Conservation (phyloP, 1,284 basidiomycete species). For the Leccinum holopus region DNA sequence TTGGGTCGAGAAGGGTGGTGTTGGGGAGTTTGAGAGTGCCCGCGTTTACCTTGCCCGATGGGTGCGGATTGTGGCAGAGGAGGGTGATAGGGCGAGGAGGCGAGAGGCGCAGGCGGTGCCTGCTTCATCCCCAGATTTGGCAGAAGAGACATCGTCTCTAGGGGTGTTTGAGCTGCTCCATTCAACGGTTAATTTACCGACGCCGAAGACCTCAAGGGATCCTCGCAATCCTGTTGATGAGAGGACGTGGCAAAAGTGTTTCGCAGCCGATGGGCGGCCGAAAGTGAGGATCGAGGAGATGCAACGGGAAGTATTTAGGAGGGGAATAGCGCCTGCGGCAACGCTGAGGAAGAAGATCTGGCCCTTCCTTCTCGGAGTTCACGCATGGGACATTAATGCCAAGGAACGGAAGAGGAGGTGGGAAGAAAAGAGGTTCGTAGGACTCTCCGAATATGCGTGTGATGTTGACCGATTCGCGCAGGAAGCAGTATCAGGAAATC, state of each 20-base stretch:
- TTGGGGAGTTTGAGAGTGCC: slow-evolving; percentile 93
- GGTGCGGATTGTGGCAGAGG: slow-evolving; percentile 95
- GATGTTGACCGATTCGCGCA: slow-evolving; percentile 33
- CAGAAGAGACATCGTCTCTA: slow-evolving; percentile 69
- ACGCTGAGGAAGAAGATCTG: slow-evolving; percentile 72
- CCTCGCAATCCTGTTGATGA: slow-evolving; percentile 71
- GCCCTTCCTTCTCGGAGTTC: slow-evolving; percentile 88
- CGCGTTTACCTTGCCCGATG: slow-evolving; percentile 95
- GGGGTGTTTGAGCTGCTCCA: slow-evolving; percentile 90
- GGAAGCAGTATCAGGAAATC: slow-evolving; percentile 64
- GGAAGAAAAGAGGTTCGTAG: slow-evolving; percentile 61
- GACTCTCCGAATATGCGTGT: slow-evolving; percentile 3
- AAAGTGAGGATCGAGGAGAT: slow-evolving; percentile 67
- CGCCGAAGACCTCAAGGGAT: slow-evolving; percentile 71
- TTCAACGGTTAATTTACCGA: slow-evolving; percentile 72
- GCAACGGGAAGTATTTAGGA: slow-evolving; percentile 71
- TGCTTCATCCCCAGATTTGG: slow-evolving; percentile 44
- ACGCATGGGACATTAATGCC: slow-evolving; percentile 71
- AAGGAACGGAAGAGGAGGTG: slow-evolving; percentile 56
- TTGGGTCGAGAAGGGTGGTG: slow-evolving; percentile 83
- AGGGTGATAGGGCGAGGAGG: slow-evolving; percentile 83
- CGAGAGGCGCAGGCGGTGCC: slow-evolving; percentile 71
- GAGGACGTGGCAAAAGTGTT: slow-evolving; percentile 71
- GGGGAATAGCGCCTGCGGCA: slow-evolving; percentile 59
- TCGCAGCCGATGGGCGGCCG: slow-evolving; percentile 66